These are phyloP conservation scores for Hanseniaspora clermontiae DNA, from an alignment of 805 yeast genomes.

Conservation along the genomic window DNA sequence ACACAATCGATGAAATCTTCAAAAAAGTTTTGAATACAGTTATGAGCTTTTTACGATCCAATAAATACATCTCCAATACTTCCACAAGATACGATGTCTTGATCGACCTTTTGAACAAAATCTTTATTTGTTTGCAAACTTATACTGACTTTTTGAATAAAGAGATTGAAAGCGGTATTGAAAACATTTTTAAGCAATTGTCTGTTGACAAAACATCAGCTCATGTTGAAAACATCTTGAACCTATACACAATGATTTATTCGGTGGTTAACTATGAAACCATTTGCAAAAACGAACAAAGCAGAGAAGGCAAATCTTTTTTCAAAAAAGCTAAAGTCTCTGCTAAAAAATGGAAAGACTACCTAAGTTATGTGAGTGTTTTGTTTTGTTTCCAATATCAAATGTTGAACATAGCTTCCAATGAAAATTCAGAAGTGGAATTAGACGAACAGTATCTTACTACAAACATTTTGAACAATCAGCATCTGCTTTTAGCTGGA, in stretches of 20 bases:
- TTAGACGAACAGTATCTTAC: slow-evolving; percentile 14
- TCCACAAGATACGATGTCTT: slow-evolving; percentile 33
- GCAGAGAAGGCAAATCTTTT: slow-evolving; percentile 29
- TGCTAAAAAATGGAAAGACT: slow-evolving; percentile 35
- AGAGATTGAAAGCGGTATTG: neutral
- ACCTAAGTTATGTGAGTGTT: slow-evolving; percentile 28
- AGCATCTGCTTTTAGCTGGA: slow-evolving; percentile 65
- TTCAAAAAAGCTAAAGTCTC: slow-evolving; percentile 34
- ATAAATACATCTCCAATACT: slow-evolving; percentile 28
- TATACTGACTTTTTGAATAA: neutral
- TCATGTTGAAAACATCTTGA: slow-evolving; percentile 20
- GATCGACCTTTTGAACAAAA: slow-evolving; percentile 4
- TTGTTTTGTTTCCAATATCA: slow-evolving; percentile 16
- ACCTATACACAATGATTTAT: slow-evolving; percentile 34
- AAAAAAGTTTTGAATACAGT: slow-evolving; percentile 39
- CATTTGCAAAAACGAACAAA: slow-evolving; percentile 30
- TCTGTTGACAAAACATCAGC: neutral
- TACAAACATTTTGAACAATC: slow-evolving; percentile 39
- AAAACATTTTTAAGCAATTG: slow-evolving; percentile 9
- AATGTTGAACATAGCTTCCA: neutral
- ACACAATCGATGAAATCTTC: slow-evolving; percentile 37
- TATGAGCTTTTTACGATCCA: slow-evolving; percentile 28
- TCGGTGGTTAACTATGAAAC: slow-evolving; percentile 44
- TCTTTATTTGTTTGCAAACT: slow-evolving; percentile 27
- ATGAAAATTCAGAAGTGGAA: neutral